Evolutionary conservation across 345 rosid genomes (phyloP).

Genomic region (Eucalyptus regnans): DNA sequence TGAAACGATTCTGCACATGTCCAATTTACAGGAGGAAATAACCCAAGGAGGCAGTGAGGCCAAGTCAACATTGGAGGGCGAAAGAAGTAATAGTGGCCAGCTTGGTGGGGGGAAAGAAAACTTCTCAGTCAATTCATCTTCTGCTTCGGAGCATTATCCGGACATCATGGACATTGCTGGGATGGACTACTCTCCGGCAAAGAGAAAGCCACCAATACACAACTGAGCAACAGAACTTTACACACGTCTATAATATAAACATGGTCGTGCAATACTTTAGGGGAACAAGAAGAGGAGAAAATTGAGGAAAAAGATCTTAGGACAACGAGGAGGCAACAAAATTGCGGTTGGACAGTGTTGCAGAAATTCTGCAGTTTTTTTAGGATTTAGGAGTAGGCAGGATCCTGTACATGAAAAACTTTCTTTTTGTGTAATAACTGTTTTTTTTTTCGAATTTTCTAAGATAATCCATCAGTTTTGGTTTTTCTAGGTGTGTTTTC

Average conservation of each 20-base stretch:
- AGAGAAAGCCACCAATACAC: conserved; percentile 43
- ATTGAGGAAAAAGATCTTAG: neutral
- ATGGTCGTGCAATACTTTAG: neutral
- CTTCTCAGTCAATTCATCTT: neutral
- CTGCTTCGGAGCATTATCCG: neutral
- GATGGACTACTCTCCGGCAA: conserved; percentile 55
- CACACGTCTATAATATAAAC: neutral
- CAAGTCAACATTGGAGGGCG: neutral
- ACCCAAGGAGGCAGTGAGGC: neutral
- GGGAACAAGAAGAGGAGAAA: neutral
- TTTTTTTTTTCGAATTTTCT: neutral
- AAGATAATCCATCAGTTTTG: neutral
- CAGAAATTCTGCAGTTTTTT: conserved; percentile 37
- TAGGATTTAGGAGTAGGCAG: neutral
- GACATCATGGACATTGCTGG: conserved; percentile 17
- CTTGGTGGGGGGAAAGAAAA: neutral
- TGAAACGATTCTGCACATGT: neutral
- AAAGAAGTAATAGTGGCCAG: neutral
- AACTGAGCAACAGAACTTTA: conserved; percentile 6
- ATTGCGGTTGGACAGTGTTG: conserved; percentile 15
- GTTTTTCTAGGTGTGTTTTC: neutral
- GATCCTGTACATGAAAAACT: neutral
- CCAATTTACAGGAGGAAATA: neutral
- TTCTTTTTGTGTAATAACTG: neutral
- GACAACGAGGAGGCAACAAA: neutral